Evolutionary conservation across 1,284 basidiomycete genomes (phyloP).

Genomic region (Vanrija sp.): DNA sequence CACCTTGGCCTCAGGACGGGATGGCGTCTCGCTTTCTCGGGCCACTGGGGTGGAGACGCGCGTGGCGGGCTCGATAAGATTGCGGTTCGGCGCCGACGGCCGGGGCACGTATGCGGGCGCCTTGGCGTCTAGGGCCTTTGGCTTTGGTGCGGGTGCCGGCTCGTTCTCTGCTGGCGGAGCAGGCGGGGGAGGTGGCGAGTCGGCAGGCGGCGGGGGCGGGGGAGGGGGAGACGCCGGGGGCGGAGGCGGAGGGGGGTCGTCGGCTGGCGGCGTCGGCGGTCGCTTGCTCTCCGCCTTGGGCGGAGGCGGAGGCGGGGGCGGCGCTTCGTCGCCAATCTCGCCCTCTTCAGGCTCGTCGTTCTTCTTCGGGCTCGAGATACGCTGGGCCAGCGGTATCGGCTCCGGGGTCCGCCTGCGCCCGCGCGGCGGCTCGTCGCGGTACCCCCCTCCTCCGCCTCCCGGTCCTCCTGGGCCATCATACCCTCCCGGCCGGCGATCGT

Average conservation of each 20-base stretch:
- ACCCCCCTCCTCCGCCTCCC: background rate
- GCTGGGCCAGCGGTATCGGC: background rate
- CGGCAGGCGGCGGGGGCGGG: conserved; percentile 32
- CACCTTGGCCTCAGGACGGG: conserved; percentile 18
- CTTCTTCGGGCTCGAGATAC: background rate
- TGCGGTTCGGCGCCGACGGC: conserved; percentile 38
- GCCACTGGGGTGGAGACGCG: conserved; percentile 19
- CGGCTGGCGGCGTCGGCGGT: conserved; percentile 14
- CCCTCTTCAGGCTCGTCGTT: conserved; percentile 4
- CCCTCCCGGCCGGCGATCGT: background rate
- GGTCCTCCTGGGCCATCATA: background rate
- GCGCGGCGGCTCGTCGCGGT: background rate
- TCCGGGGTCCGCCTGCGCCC: background rate
- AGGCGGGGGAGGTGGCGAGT: conserved; percentile 6
- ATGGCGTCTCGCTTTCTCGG: background rate
- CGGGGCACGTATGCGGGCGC: conserved; percentile 13
- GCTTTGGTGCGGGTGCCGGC: conserved; percentile 20
- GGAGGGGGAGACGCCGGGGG: conserved; percentile 25
- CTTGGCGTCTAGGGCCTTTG: conserved; percentile 13
- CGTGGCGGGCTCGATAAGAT: conserved; percentile 30
- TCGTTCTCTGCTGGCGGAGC: conserved; percentile 25
- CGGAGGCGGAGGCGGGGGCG: background rate
- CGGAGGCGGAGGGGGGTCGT: conserved; percentile 45
- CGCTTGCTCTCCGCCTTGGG: background rate
- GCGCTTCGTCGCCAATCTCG: conserved; percentile 6